These are phyloP conservation scores for Ceratonia siliqua DNA, from an alignment of 306 rosid genomes.

Conservation along the genomic window DNA sequence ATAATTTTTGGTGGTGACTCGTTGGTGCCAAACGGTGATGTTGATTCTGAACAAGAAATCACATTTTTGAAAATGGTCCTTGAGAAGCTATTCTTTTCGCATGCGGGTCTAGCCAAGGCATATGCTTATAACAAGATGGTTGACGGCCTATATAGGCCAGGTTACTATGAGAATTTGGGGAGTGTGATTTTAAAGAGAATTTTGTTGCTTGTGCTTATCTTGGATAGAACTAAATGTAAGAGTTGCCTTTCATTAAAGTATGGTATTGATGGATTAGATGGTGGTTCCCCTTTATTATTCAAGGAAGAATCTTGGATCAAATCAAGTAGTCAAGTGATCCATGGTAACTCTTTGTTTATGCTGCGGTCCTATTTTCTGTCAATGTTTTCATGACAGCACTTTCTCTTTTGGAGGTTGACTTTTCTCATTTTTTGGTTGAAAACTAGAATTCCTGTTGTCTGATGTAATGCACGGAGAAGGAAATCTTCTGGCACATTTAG, in stretches of 20 bases:
- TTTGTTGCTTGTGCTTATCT: constrained; percentile 72
- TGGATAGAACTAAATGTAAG: constrained; percentile 84
- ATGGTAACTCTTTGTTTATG: constrained; percentile 49
- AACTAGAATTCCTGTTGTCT: constrained; percentile 79
- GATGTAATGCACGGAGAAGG: constrained; percentile 97
- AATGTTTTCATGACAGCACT: constrained; percentile 11
- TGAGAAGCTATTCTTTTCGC: constrained; percentile 73
- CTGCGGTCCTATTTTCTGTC: constrained; percentile 17
- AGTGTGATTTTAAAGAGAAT: constrained; percentile 74
- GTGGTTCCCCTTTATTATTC: constrained; percentile 93
- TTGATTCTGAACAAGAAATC: constrained; percentile 56
- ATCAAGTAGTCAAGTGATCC: constrained; percentile 76
- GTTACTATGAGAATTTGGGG: constrained; percentile 88
- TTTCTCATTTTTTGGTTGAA: constrained; percentile 45
- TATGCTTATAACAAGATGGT: constrained; percentile 89
- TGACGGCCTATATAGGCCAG: constrained; percentile 88
- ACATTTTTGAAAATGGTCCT: constrained; percentile 75
- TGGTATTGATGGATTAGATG: constrained; percentile 93
- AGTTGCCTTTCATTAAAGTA: constrained; percentile 78
- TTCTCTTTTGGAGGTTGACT: constrained; percentile 40
- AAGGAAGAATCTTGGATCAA: constrained; percentile 57
- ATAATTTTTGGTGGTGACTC: constrained; percentile 83
- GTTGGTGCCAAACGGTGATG: constrained; percentile 58
- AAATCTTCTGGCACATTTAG: constrained; percentile 76
- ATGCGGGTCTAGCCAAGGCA: constrained; percentile 63